These are phyloP conservation scores for Haematococcus lacustris DNA, from an alignment of 139 green algal genomes.

Conservation along the genomic window DNA sequence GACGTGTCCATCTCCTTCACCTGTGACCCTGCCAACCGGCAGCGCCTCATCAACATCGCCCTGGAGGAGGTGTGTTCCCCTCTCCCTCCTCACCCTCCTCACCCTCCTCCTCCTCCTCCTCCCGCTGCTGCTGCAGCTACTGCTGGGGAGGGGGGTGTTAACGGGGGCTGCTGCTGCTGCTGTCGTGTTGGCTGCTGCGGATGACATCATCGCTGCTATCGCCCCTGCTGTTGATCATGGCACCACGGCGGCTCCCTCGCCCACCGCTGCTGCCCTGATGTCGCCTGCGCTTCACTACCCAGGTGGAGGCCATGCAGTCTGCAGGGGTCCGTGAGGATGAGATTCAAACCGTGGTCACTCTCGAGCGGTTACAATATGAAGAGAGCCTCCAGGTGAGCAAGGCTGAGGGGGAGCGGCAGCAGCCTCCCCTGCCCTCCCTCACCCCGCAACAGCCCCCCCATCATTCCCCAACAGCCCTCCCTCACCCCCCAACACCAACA, in stretches of 20 bases:
- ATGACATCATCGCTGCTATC: too few relatives aligned
- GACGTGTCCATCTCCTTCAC: conserved; percentile 75
- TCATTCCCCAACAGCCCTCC: too few relatives aligned
- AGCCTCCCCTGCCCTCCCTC: not conserved
- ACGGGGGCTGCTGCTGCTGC: not conserved
- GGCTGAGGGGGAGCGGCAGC: not conserved
- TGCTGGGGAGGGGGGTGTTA: not conserved
- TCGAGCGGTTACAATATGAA: conserved; percentile 61
- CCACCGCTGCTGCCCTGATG: too few relatives aligned
- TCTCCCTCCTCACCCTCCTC: not conserved
- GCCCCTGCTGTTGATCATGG: too few relatives aligned
- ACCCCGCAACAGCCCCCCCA: not conserved
- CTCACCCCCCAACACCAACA: not conserved
- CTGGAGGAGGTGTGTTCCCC: conserved; percentile 41
- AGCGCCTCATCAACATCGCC: conserved; percentile 48
- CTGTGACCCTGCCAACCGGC: conserved; percentile 62
- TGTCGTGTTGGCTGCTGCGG: not conserved
- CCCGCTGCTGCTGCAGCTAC: not conserved
- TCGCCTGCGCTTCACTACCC: not conserved
- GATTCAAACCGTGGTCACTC: conserved; percentile 49
- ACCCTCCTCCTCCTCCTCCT: not conserved
- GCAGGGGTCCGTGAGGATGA: conserved; percentile 50
- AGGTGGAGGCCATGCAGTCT: conserved; percentile 35
- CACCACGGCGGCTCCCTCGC: too few relatives aligned
- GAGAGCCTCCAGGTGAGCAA: conserved; percentile 23